Evolutionary conservation across 1,139 yeast species (phyloP).

Genomic region (Candida sanyaensis): DNA sequence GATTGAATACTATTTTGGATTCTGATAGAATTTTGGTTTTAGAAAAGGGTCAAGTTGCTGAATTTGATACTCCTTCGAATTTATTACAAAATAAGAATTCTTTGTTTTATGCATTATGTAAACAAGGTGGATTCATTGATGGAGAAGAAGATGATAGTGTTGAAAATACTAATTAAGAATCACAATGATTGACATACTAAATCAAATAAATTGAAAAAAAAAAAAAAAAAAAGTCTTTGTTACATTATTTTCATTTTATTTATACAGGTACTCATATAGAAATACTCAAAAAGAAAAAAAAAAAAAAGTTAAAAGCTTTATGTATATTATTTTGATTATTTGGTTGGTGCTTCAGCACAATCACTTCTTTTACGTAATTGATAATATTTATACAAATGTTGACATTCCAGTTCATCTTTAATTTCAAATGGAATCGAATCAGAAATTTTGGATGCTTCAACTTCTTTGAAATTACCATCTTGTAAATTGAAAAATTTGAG

Average conservation of each 20-base stretch:
- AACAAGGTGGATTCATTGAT: slow-evolving; percentile 60
- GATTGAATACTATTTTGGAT: slow-evolving; percentile 90
- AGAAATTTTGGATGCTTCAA: slow-evolving; percentile 16
- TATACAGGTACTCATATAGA: slow-evolving; percentile 2
- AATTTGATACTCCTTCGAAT: slow-evolving; percentile 77
- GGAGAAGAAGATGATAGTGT: slow-evolving; percentile 21
- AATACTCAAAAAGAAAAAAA: neutral
- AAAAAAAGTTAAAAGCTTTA: neutral
- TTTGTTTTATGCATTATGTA: slow-evolving; percentile 74
- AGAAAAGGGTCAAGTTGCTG: slow-evolving; percentile 83
- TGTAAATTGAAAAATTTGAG: slow-evolving; percentile 26
- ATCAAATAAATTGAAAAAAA: no score
- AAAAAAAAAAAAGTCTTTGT: neutral
- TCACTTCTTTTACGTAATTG: slow-evolving; percentile 83
- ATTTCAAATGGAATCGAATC: slow-evolving; percentile 34
- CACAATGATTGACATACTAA: no score
- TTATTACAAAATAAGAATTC: slow-evolving; percentile 69
- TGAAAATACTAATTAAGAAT: slow-evolving; percentile 20
- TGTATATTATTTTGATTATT: no score
- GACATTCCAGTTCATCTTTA: slow-evolving; percentile 44
- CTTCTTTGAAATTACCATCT: slow-evolving; percentile 14
- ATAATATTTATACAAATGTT: slow-evolving; percentile 64
- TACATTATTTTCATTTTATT: neutral
- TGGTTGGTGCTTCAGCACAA: neutral
- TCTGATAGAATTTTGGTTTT: slow-evolving; percentile 86